Evolutionary conservation across 345 rosid genomes (phyloP), one percentile per base, ranked within the genome.

Genomic region (Balakata baccata): DNA sequence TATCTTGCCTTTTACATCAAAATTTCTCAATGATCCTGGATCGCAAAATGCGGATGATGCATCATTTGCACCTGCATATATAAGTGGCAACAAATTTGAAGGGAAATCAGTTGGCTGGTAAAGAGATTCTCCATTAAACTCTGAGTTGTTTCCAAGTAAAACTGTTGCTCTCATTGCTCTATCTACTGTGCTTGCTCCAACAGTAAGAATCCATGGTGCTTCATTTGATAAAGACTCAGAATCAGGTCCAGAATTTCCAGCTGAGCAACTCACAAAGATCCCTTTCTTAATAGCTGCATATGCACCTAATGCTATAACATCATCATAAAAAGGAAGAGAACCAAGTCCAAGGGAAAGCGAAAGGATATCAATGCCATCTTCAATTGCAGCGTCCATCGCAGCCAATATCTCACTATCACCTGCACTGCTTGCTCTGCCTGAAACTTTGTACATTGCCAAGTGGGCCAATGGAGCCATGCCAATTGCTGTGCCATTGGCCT

Each of bases 281-380:
- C 83, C 85, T 38, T 51, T 74, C 50, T 72, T 72, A 12, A 72
- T 64, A 20, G 83, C 83, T 47, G 76, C 81, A 64, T 74, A 84
- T 23, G 85, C 79, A 0, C 85, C 87, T 34, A 81, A 37, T 9
- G 78, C 81, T 58, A 79, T 77, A 6, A 78, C 52, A 74, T 81
- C 78, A 9, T 79, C 64, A 13, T 54, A 80, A 75, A 64, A 65
- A 72, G 86, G 56, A 77, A 38, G 13, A 59, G 65, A 39, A 2
- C 37, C 29, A n/a, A 16, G 1, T 38, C 92, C 93, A 9, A 90
- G 25, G 0, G 96, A 90, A 5, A 87, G 77, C 0, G 91, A 87
- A 38, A 90, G 13, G n/a, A 89, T 70, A 78, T 90, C 93, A 13
- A 86, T 90, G 8, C 90, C 93, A 70, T 90, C 93, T 1, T 83